Evolutionary conservation across 2,329 filamentous ascomycete species (phyloP).

Genomic region (Trichophyton mentagrophytes): DNA sequence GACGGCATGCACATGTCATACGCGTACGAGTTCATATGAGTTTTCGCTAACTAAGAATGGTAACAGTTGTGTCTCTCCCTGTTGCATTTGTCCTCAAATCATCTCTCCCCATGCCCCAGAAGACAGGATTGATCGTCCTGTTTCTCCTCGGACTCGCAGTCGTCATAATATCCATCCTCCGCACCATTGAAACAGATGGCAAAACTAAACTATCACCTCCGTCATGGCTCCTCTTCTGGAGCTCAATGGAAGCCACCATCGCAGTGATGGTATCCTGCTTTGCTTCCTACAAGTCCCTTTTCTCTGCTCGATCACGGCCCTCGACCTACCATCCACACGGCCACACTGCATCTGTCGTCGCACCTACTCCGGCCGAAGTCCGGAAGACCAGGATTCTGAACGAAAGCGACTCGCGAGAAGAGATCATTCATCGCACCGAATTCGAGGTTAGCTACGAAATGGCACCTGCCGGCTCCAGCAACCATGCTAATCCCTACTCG

Average conservation of each 20-base stretch:
- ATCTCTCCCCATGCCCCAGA: conserved; percentile 7
- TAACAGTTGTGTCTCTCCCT: conserved; percentile 8
- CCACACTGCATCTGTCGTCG: neutral
- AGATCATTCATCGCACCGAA: conserved; percentile 7
- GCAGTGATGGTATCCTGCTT: conserved; percentile 11
- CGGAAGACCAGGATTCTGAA: neutral
- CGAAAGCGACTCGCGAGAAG: neutral
- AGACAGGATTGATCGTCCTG: conserved; percentile 6
- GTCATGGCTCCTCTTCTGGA: conserved; percentile 10
- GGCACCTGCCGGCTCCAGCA: neutral
- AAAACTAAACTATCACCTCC: conserved; percentile 1
- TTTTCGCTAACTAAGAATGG: neutral
- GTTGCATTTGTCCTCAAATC: conserved; percentile 8
- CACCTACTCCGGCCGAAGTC: neutral
- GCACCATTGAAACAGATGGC: conserved; percentile 2
- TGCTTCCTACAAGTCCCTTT: conserved; percentile 11
- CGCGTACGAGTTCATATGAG: too few species aligned
- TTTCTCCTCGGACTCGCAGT: conserved; percentile 6
- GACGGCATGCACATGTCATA: neutral
- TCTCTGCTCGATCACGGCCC: conserved; percentile 8
- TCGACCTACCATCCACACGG: neutral
- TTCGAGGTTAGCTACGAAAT: conserved; percentile 8
- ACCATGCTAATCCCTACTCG: neutral
- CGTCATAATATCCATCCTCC: conserved; percentile 7
- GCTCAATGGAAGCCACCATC: conserved; percentile 7